Percentiles rank a stretch among this genome's conserved stretches.
Evolutionary conservation across 495 filamentous ascomycete genomes (phyloP).

Genomic region (Talaromyces liani): DNA sequence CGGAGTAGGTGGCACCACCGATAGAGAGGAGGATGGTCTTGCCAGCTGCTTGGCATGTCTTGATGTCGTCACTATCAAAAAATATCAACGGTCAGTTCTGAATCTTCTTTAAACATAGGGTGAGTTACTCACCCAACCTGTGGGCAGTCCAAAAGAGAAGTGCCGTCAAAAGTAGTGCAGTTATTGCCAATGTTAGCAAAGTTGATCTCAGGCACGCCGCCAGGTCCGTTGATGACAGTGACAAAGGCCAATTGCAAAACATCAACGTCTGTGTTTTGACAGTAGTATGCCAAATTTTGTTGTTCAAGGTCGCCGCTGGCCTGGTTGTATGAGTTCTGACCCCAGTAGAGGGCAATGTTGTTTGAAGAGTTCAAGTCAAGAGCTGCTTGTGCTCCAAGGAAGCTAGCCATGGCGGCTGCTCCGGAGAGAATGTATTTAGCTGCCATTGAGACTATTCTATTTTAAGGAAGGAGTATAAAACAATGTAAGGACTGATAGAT

Average conservation of each 20-base stretch:
- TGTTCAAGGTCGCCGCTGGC: constrained; percentile 39
- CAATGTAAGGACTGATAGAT: neutral
- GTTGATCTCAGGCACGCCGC: constrained; percentile 47
- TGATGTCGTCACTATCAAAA: constrained; percentile 48
- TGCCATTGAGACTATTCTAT: constrained; percentile 11
- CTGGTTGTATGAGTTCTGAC: constrained; percentile 51
- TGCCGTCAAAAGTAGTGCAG: constrained; percentile 51
- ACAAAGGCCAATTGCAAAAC: constrained; percentile 52
- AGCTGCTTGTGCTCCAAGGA: constrained; percentile 29
- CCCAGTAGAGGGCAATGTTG: constrained; percentile 61
- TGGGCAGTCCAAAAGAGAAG: constrained; percentile 51
- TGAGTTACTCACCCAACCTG: constrained; percentile 45
- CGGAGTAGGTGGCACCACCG: constrained; percentile 55
- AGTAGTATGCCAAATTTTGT: constrained; percentile 49
- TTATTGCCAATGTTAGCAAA: constrained; percentile 52
- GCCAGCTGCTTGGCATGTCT: constrained; percentile 52
- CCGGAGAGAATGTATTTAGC: constrained; percentile 19
- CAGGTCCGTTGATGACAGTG: constrained; percentile 40
- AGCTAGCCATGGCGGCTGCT: constrained; percentile 20
- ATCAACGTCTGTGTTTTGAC: constrained; percentile 40
- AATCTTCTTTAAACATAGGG: neutral
- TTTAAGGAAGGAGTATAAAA: neutral
- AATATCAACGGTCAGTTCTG: neutral
- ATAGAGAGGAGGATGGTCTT: constrained; percentile 65
- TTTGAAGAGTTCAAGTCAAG: constrained; percentile 34